These are phyloP conservation scores for Clonostachys sp. DNA, from an alignment of 2,329 filamentous ascomycete genomes.

Conservation along the genomic window DNA sequence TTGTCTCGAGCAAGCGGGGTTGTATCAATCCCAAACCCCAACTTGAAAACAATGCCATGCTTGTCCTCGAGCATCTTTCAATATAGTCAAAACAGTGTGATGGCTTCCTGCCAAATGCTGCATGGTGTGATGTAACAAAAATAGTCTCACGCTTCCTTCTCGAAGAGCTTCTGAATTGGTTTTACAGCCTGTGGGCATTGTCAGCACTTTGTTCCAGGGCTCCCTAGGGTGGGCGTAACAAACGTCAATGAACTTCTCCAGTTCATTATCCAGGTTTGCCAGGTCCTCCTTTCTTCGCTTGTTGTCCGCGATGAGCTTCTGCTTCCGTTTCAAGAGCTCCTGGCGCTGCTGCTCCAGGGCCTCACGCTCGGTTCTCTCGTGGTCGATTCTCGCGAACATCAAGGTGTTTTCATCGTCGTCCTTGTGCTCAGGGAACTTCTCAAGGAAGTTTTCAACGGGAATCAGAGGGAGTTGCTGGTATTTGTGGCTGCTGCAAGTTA, in stretches of 20 bases:
- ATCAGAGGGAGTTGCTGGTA: conserved; percentile 84
- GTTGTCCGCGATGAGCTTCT: conserved; percentile 65
- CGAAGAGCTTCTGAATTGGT: conserved; percentile 81
- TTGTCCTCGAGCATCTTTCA: too few relatives aligned
- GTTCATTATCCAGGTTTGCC: conserved; percentile 82
- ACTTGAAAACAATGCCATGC: too few relatives aligned
- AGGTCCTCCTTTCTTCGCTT: conserved; percentile 92
- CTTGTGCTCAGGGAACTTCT: conserved; percentile 69
- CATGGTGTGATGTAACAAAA: not conserved
- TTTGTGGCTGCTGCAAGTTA: conserved; percentile 63
- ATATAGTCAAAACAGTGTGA: too few relatives aligned
- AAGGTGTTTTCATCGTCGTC: conserved; percentile 71
- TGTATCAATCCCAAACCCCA: too few relatives aligned
- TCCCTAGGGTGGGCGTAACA: conserved; percentile 19
- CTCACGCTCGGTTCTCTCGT: conserved; percentile 82
- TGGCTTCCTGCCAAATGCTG: not conserved
- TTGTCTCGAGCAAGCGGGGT: too few relatives aligned
- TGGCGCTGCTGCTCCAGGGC: conserved; percentile 80
- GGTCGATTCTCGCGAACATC: conserved; percentile 86
- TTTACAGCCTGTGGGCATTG: conserved; percentile 62
- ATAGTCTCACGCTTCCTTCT: conserved; percentile 55
- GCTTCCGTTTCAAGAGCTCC: conserved; percentile 63
- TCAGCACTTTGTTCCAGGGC: conserved; percentile 6
- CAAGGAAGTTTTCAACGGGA: conserved; percentile 76
- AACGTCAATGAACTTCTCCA: conserved; percentile 92